Base-by-base conservation (phyloP, 805 yeast genomes). In the Nakazawaea ernobii region DNA sequence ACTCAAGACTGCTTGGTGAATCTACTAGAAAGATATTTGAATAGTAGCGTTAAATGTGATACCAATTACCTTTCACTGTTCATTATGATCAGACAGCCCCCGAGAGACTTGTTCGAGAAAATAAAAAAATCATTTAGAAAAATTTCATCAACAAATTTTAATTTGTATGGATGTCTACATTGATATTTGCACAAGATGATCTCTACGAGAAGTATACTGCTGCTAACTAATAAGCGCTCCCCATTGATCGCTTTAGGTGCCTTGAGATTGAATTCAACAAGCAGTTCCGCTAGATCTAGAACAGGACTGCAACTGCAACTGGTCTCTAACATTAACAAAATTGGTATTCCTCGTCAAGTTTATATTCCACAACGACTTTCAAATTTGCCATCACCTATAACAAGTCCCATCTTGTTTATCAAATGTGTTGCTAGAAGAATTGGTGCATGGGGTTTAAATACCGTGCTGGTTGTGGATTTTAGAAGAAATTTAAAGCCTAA, bases 371-470 rank as follows among this genome's bases (percentile, higher is more conserved):
- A 80, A 2, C 60, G 79, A 3, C 65, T 63, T 49, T 60, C 63
- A 9, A 69, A 71, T 49, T 56, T 76, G 40, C 84, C 84, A 9
- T 68, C 60, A 26, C 46, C 64, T 5, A 57, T 73, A 36, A 51
- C 62, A 0, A 58, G 60, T 43, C 87, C 87, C 5, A 52, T 60
- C 27, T 49, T 60, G 9, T 70, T 70, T 29, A 54, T 71, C 52
- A 69, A 70, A 54, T 71, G 79, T 32, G 52, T 84, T 2, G 62
- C 79, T 54, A 78, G 89, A 65, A 76, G 84, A 55, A 66, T 85
- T 38, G 90, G 83, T 8, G 63, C 80, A 42, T 79, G 82, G 56
- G 83, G 88, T 35, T 74, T 79, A 60, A 86, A 84, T 61, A 81
- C 90, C 38, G 72, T 72, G 46, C 73, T 70, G 50, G 70, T 75